Evolutionary conservation across 768 basidiomycete genomes (phyloP).

Genomic region (Pulveroboletus sp.): DNA sequence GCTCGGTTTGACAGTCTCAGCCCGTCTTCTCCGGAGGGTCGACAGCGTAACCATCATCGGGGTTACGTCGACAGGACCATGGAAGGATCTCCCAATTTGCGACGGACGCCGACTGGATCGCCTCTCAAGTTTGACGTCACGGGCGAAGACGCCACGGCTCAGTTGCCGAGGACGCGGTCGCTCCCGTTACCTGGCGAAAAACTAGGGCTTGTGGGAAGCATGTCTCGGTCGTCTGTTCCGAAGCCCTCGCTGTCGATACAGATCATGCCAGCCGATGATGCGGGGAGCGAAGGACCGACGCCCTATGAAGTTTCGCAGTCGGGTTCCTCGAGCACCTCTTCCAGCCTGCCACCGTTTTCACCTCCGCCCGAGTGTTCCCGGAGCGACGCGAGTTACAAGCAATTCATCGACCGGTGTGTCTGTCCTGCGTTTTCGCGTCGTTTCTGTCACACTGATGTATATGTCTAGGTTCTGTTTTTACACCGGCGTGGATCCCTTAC

Average conservation of each 20-base stretch:
- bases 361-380: conserved; percentile 31
- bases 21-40: conserved; percentile 12
- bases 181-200: conserved; percentile 27
- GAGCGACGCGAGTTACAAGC: conserved; percentile 47
- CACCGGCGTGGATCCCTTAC: conserved; percentile 50
- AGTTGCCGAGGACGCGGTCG: conserved; percentile 34
- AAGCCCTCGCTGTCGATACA: conserved; percentile 16
- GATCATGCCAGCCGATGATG: conserved; percentile 10
- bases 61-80: conserved; percentile 49
- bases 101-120: conserved; percentile 48
- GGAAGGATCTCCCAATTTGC: conserved; percentile 32
- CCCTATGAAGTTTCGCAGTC: conserved; percentile 44
- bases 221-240: not conserved
- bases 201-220: conserved; percentile 7
- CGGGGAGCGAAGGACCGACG: conserved; percentile 39
- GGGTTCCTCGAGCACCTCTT: conserved; percentile 44
- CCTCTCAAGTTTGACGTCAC: conserved; percentile 29
- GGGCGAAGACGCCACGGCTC: conserved; percentile 21
- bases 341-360: conserved; percentile 41
- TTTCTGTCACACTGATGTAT: conserved; percentile 2
- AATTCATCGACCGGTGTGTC: conserved; percentile 62
- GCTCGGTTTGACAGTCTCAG: conserved; percentile 6
- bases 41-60: conserved; percentile 50
- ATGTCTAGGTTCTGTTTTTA: conserved; percentile 71
- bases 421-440: not conserved